Base-by-base conservation (phyloP, 129 eudicot genomes). In the Tagetes patula region DNA sequence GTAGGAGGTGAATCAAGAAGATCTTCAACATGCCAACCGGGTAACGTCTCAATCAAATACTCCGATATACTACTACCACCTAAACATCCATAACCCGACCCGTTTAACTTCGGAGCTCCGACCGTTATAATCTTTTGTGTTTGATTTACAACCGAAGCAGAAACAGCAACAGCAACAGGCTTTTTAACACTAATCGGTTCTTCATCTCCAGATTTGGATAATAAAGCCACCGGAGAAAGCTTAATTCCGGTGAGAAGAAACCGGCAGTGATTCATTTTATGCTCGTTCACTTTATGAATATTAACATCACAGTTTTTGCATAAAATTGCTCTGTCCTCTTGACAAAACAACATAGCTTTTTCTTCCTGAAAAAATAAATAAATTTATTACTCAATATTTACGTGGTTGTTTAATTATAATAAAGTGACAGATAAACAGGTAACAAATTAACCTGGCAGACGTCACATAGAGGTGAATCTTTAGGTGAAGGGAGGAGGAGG, bases 21-120 rank as follows among this genome's bases (percentile, higher is more conserved):
- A 58, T 92, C 98, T 45, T 89, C 98, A 53, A 92, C 91, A 39
- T 89, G 98, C 95, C 96, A 92, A 5, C 98, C 98, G 0, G 98
- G 98, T 27, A 92, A 55, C 85, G 32, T 92, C 39, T 92, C 96
- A 5, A 87, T 85, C 90, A 92, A 85, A 43, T 92, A 89, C 86
- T 92, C 96, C 13, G 98, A 89, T 74, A 92, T 87, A 69, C 96
- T 89, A 70, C 94, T 87, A 0, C 84, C 53, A 50, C 83, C 80
- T 54, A 71, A 20, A 20, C 27, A 20, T 20, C 27, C 27, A 20
- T 20, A 20, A 20, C 27, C 27, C 27, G 27, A 71, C 56, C 86
- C 83, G 70, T 74, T 72, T 48, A 45, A 58, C 64, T 80, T 20
- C 37, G 77, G 80, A 49, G 47, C 14, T 20, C 27, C 27, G 27